phyloP scores from a whole-genome alignment of 257 asterid species.

The Jacaranda copaia region DNA sequence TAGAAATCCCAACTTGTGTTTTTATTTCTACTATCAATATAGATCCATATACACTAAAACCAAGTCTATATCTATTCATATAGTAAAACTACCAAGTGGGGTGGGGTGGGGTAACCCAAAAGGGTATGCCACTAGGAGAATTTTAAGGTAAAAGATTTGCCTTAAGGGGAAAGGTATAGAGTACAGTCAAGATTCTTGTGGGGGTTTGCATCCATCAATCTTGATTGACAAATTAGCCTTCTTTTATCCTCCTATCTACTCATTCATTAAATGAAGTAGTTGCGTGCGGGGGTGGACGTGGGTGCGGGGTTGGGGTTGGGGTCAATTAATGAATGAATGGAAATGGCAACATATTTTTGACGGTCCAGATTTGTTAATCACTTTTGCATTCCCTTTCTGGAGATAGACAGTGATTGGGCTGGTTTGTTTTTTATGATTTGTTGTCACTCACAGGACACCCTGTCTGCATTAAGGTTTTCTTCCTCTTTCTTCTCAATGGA shows the following conservation, averaged over 20 bases:
- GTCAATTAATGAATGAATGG: constrained; percentile 29
- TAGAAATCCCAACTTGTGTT: not conserved
- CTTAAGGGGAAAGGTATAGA: constrained; percentile 44
- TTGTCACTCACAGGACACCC: constrained; percentile 36
- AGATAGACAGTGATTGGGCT: constrained; percentile 32
- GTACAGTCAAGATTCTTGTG: constrained; percentile 43
- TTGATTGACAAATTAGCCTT: constrained; percentile 42
- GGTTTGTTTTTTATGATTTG: constrained; percentile 33
- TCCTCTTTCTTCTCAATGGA: not conserved
- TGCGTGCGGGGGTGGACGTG: not conserved
- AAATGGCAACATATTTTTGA: constrained; percentile 30
- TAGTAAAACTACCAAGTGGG: not conserved
- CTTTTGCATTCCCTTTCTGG: constrained; percentile 30
- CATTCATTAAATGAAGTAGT: constrained; percentile 28
- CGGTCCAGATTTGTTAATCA: constrained; percentile 49
- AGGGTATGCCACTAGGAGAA: constrained; percentile 35
- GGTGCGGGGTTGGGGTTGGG: constrained; percentile 15
- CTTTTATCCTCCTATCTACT: not conserved
- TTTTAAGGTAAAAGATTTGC: constrained; percentile 49
- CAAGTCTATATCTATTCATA: not conserved
- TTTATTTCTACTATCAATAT: not conserved
- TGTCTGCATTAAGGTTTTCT: constrained; percentile 36
- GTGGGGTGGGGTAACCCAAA: constrained; percentile 31
- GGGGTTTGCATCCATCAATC: constrained; percentile 16
- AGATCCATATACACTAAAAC: no score